Evolutionary conservation across 2,329 filamentous ascomycete species (phyloP).

Genomic region (Xylaria sp.): DNA sequence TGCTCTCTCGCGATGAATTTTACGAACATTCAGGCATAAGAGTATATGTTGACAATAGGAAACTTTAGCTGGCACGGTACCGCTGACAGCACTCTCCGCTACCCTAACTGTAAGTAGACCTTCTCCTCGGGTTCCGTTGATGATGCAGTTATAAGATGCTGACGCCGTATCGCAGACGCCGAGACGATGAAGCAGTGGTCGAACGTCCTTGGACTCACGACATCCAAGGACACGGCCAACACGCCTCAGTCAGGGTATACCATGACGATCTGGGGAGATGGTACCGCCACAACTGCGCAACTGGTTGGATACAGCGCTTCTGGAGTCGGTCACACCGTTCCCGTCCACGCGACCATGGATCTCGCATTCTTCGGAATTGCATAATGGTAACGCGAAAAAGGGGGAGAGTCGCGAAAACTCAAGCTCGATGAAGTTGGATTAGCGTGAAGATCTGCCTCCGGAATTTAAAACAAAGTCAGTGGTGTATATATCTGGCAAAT

Average conservation of each 20-base stretch:
- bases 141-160: slow-evolving; percentile 18
- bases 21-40: slow-evolving; percentile 10
- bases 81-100: slow-evolving; percentile 53
- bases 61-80: slow-evolving; percentile 58
- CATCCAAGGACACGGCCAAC: slow-evolving; percentile 47
- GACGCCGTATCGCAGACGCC: slow-evolving; percentile 39
- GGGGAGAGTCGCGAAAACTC: not conserved
- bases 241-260: slow-evolving; percentile 53
- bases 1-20: not conserved
- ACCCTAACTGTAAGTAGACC: slow-evolving; percentile 51
- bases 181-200: slow-evolving; percentile 61
- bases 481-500: slow-evolving; percentile 8
- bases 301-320: slow-evolving; percentile 51
- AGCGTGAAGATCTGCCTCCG: not conserved
- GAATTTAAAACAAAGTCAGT: not conserved
- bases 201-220: slow-evolving; percentile 56
- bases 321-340: slow-evolving; percentile 52
- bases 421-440: not conserved
- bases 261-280: slow-evolving; percentile 53
- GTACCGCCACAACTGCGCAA: slow-evolving; percentile 44
- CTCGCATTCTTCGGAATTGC: slow-evolving; percentile 53
- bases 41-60: slow-evolving; percentile 9
- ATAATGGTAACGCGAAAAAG: not conserved
- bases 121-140: not conserved
- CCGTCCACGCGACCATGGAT: slow-evolving; percentile 50